Percentiles rank a stretch among this genome's conserved stretches.
phyloP scores from a whole-genome alignment of 2,329 filamentous ascomycete genomes.

The Daldinia sp. region DNA sequence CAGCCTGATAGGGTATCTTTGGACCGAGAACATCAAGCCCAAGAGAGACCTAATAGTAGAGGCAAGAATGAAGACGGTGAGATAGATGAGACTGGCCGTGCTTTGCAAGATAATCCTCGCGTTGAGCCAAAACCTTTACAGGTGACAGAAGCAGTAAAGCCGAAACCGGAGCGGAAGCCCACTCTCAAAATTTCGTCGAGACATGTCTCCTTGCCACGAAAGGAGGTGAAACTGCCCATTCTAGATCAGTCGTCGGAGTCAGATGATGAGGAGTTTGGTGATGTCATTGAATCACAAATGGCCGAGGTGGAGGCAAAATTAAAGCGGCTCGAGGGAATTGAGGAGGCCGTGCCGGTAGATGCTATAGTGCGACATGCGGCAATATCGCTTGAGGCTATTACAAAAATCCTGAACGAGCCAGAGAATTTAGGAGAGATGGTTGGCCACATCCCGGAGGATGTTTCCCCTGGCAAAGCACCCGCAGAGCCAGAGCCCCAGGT shows the following conservation, averaged over 20 bases:
- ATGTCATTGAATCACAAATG: slow-evolving; percentile 63
- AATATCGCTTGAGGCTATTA: slow-evolving; percentile 58
- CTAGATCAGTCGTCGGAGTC: slow-evolving; percentile 60
- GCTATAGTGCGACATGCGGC: slow-evolving; percentile 58
- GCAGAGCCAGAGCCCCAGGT: slow-evolving; percentile 34
- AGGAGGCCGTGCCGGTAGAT: slow-evolving; percentile 51
- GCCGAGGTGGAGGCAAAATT: slow-evolving; percentile 60
- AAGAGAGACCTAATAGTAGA: slow-evolving; percentile 25
- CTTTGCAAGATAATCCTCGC: neutral
- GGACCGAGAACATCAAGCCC: slow-evolving; percentile 37
- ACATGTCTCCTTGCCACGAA: slow-evolving; percentile 53
- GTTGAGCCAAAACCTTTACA: slow-evolving; percentile 17
- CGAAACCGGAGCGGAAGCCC: slow-evolving; percentile 25
- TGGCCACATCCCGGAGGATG: slow-evolving; percentile 51
- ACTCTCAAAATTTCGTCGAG: slow-evolving; percentile 42
- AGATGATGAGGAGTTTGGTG: slow-evolving; percentile 65
- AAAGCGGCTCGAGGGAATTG: slow-evolving; percentile 53
- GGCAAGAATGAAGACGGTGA: slow-evolving; percentile 27
- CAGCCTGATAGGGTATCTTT: slow-evolving; percentile 40
- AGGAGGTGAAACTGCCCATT: slow-evolving; percentile 44
- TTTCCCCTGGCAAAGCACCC: slow-evolving; percentile 36
- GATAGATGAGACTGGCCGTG: slow-evolving; percentile 7
- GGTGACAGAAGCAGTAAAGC: slow-evolving; percentile 17
- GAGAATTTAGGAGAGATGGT: slow-evolving; percentile 56
- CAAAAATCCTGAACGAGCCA: slow-evolving; percentile 55